Percentiles rank a stretch among this genome's conserved stretches.
Evolutionary conservation across 257 asterid genomes (phyloP).

Genomic region (Lantana camara): DNA sequence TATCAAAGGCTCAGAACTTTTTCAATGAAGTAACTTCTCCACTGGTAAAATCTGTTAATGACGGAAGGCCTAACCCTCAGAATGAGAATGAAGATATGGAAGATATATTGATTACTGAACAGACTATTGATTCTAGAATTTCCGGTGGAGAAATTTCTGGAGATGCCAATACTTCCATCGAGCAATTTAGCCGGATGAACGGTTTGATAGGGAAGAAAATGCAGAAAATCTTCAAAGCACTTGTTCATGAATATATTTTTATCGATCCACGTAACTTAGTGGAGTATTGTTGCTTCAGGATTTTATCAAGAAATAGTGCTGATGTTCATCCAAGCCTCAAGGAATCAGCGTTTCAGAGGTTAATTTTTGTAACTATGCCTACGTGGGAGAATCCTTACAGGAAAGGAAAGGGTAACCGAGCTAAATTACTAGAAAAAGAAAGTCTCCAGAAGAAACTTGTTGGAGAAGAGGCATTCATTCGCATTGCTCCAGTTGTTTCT

Average conservation of each 20-base stretch:
- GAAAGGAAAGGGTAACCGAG: conserved; percentile 39
- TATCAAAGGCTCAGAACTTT: conserved; percentile 83
- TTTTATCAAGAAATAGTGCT: conserved; percentile 74
- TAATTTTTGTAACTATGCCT: conserved; percentile 82
- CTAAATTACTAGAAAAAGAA: conserved; percentile 44
- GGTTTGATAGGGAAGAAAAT: conserved; percentile 87
- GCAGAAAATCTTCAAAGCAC: conserved; percentile 89
- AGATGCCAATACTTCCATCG: conserved; percentile 84
- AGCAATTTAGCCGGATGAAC: conserved; percentile 98
- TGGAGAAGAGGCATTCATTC: conserved; percentile 95
- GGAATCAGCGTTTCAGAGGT: conserved; percentile 91
- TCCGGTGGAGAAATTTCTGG: conserved; percentile 80
- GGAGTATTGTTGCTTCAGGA: conserved; percentile 96
- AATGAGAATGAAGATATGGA: conserved; percentile 53
- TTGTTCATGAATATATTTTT: conserved; percentile 68
- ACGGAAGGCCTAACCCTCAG: conserved; percentile 47
- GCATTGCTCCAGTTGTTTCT: conserved; percentile 92
- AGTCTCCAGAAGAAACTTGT: conserved; percentile 66
- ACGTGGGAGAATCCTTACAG: conserved; percentile 94
- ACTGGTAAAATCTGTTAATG: conserved; percentile 66
- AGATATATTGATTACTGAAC: conserved; percentile 69
- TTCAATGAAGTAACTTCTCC: conserved; percentile 77
- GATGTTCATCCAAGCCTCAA: conserved; percentile 86
- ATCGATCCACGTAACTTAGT: conserved; percentile 80
- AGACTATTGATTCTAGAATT: conserved; percentile 66